Conservation (phyloP, 139 green algal species). For the Parachlorella kessleri region DNA sequence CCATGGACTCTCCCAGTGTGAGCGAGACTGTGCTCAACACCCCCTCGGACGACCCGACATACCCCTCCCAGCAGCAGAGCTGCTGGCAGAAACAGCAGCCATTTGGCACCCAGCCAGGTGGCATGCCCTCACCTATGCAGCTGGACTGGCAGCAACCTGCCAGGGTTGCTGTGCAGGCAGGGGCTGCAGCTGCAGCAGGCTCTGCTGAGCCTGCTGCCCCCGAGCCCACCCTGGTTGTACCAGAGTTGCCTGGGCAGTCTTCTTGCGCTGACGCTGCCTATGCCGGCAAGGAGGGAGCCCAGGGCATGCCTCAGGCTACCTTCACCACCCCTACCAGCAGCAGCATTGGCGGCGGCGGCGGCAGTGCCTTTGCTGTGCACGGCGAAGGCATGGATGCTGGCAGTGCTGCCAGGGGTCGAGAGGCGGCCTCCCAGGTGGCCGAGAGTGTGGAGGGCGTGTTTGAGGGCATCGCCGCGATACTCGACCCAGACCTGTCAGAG, state of each 20-base stretch:
- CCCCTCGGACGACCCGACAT: too few species aligned
- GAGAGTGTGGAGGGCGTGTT: slow-evolving; percentile 24
- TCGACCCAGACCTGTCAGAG: slow-evolving; percentile 28
- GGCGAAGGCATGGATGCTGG: background rate
- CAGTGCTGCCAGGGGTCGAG: background rate
- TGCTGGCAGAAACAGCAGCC: too few species aligned
- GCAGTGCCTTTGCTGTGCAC: background rate
- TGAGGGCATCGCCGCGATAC: slow-evolving; percentile 14
- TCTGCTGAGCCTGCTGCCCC: too few species aligned
- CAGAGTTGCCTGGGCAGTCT: too few species aligned
- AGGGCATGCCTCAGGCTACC: background rate
- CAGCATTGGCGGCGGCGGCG: background rate
- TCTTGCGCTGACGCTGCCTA: background rate
- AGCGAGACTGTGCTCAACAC: background rate
- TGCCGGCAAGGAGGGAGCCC: too few species aligned
- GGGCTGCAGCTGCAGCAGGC: background rate
- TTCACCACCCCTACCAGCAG: background rate
- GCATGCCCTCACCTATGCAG: background rate
- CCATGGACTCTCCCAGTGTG: too few species aligned
- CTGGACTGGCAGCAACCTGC: background rate
- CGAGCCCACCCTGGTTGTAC: too few species aligned
- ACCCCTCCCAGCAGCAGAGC: too few species aligned
- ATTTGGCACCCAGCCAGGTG: background rate
- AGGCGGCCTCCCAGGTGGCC: slow-evolving; percentile 9
- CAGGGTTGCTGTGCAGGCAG: background rate